Percentiles rank a stretch among this genome's conserved stretches.
Conservation (phyloP, 2,329 filamentous ascomycete species). For the Malbranchea zuffiana region DNA sequence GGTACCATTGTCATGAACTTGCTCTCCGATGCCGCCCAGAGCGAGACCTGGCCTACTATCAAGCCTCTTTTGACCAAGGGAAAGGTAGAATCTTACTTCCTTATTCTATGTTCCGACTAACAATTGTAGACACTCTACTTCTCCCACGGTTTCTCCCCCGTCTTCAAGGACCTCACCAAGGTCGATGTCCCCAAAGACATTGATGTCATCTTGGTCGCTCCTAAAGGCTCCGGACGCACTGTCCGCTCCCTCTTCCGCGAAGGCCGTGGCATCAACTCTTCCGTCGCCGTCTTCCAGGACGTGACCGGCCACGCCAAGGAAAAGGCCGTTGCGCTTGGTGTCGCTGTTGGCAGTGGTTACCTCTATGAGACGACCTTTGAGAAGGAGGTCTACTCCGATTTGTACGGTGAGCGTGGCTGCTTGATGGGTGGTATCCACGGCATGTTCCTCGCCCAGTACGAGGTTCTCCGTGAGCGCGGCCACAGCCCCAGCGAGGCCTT, state of each 20-base stretch:
- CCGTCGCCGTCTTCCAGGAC: conserved; percentile 95
- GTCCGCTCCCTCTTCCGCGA: conserved; percentile 98
- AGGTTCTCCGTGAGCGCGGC: conserved; percentile 97
- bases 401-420: conserved; percentile 99
- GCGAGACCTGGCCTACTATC: conserved; percentile 95
- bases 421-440: conserved; percentile 99
- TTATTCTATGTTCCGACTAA: conserved; percentile 13
- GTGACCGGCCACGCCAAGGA: conserved; percentile 96
- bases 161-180: conserved; percentile 99
- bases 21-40: conserved; percentile 93
- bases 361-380: conserved; percentile 99
- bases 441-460: conserved; percentile 99
- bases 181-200: conserved; percentile 92
- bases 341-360: conserved; percentile 94
- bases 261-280: conserved; percentile 99
- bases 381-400: conserved; percentile 99
- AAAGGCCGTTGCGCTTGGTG: conserved; percentile 92
- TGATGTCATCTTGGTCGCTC: conserved; percentile 98
- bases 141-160: conserved; percentile 99
- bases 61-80: conserved; percentile 98
- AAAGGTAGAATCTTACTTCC: conserved; percentile 55
- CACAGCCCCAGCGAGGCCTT: conserved; percentile 97
- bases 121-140: conserved; percentile 83
- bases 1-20: conserved; percentile 99
- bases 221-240: conserved; percentile 97